Conservation (phyloP, 2,329 filamentous ascomycete genomes). For the Pyrenochaeta sp. region DNA sequence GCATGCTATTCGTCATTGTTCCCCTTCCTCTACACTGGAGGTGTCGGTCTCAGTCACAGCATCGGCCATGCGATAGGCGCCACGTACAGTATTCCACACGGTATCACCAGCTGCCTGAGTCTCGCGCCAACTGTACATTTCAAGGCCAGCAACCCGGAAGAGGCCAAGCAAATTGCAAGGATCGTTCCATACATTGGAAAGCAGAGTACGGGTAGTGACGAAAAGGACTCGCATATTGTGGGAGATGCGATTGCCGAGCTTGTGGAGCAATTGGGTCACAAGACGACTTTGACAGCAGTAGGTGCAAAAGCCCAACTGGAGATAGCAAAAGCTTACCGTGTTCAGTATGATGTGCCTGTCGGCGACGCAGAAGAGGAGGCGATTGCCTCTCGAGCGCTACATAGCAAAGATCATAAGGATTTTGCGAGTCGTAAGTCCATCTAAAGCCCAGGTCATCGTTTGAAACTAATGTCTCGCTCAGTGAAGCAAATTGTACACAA, state of each 20-base stretch:
- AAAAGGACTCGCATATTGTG: slow-evolving; percentile 56
- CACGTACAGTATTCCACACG: slow-evolving; percentile 65
- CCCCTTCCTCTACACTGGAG: slow-evolving; percentile 59
- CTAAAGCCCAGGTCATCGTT: background rate
- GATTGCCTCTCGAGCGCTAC: slow-evolving; percentile 44
- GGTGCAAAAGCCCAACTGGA: slow-evolving; percentile 7
- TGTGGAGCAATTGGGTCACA: slow-evolving; percentile 55
- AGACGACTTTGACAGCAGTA: slow-evolving; percentile 46
- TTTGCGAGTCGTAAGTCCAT: slow-evolving; percentile 41
- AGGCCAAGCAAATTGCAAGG: slow-evolving; percentile 59
- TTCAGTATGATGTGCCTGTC: slow-evolving; percentile 45
- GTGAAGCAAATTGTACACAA: slow-evolving; percentile 45
- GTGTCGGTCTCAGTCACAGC: slow-evolving; percentile 59
- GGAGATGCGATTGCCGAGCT: slow-evolving; percentile 57
- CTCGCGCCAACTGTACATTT: slow-evolving; percentile 62
- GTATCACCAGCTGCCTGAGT: slow-evolving; percentile 64
- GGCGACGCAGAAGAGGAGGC: slow-evolving; percentile 48
- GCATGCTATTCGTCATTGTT: slow-evolving; percentile 62
- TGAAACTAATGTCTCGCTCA: slow-evolving; percentile 18
- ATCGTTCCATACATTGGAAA: slow-evolving; percentile 57
- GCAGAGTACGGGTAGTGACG: slow-evolving; percentile 52
- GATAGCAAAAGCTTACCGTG: slow-evolving; percentile 15
- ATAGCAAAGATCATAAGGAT: slow-evolving; percentile 49
- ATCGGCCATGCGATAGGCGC: slow-evolving; percentile 63
- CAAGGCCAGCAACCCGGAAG: slow-evolving; percentile 57